A percentile compares a stretch with the other conserved stretches of the same genome.
Evolutionary conservation across 176 grass and related monocot species (phyloP).

Genomic region (Musa acuminata): DNA sequence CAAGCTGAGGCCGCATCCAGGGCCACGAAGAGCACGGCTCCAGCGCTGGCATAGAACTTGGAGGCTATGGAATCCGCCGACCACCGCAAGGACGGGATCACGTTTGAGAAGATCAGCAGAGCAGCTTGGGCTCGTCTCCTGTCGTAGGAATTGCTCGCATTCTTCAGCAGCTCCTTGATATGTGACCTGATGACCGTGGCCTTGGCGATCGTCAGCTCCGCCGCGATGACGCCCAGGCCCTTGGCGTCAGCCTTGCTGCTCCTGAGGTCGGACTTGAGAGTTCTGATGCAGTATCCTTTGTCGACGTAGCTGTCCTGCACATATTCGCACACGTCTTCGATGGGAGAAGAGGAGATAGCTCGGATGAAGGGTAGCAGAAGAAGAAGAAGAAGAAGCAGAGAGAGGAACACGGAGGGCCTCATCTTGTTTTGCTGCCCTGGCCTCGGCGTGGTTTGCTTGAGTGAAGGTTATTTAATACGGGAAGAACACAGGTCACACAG

Average conservation of each 20-base stretch:
- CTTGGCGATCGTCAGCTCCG: not conserved
- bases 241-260: not conserved
- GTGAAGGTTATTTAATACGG: too few relatives aligned
- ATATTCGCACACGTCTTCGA: constrained; percentile 7
- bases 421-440: not conserved
- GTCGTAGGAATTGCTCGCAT: not conserved
- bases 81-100: constrained; percentile 7
- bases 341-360: not conserved
- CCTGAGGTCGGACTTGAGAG: not conserved
- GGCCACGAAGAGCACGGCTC: constrained; percentile 6
- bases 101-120: constrained; percentile 1
- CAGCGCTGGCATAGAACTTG: constrained; percentile 7
- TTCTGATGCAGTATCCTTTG: constrained; percentile 1
- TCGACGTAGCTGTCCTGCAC: constrained; percentile 9
- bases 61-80: not conserved
- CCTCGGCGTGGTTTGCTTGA: not conserved
- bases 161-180: not conserved
- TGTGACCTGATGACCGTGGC: constrained; percentile 1
- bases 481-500: too few relatives aligned
- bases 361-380: not conserved
- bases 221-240: constrained; percentile 2
- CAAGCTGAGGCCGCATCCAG: not conserved
- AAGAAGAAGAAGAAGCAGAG: not conserved
- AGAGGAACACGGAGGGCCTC: not conserved
- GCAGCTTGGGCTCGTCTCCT: not conserved